Evolutionary conservation across 2,329 filamentous ascomycete species (phyloP), one percentile per base, ranked within the genome.

Genomic region (Biscogniauxia marginata): DNA sequence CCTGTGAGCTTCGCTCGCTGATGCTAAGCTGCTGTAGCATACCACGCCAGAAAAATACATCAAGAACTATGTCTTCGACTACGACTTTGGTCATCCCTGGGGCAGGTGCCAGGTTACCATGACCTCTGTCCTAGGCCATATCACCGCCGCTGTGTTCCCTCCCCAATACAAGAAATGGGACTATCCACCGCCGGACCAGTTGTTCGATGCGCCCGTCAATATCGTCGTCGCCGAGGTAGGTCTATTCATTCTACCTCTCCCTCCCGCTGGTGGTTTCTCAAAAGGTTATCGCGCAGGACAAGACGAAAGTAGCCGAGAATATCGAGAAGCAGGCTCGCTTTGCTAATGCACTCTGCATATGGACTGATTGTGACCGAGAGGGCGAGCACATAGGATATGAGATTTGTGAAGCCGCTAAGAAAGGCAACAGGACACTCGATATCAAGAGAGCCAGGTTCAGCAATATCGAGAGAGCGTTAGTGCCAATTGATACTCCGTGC

Each of bases 301-400:
- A 93, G 69, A 87, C 87, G 66, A 77, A 81, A 1, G 88, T 99
- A 60, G 92, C 93, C 8, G 81, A 86, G 25, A 99, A 99, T 69
- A 95, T 99, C 67, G 84, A 88, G 64, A 77, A 82, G 1, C 88
- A 96, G 72, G 93, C 95, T 18, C 82, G 82, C 58, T 82, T 83
- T 69, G 82, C 86, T n/a, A 83, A 81, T 54, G 85, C 87, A 11
- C 79, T 99, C 25, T 93, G 96, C 73, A 97, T 99, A 65, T 99
- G 95, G 95, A 99, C 95, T 0, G 95, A 99, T 80, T 98, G 95
- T 74, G 95, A 99, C 79, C 86, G 93, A 54, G 95, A 99, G 79
- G 95, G 95, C 34, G 95, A 99, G 72, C 90, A 98, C 70, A 99
- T 99, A 64, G 95, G 95, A 6, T 83, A 89, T 43, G 93, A 99